Evolutionary conservation across 768 basidiomycete genomes (phyloP).

Genomic region (Tulasnella sp.): DNA sequence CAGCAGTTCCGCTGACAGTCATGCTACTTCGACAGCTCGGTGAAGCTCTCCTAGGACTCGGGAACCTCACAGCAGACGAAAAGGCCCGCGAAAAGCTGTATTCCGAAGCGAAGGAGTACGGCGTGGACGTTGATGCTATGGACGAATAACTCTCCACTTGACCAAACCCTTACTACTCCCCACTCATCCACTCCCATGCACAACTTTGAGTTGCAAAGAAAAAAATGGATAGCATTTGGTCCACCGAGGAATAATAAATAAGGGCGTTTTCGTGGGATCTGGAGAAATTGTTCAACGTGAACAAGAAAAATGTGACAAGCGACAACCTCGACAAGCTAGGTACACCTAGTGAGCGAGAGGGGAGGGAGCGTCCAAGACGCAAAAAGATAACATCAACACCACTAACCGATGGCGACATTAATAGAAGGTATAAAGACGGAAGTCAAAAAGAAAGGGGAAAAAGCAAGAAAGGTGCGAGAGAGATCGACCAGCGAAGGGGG

Average conservation of each 20-base stretch:
- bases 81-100: conserved; percentile 46
- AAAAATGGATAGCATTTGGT: not conserved
- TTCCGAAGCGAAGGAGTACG: conserved; percentile 32
- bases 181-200: not conserved
- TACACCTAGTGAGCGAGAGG: not conserved
- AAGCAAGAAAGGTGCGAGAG: not conserved
- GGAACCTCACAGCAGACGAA: conserved; percentile 48
- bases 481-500: not conserved
- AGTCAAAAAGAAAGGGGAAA: not conserved
- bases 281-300: not conserved
- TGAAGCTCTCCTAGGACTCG: conserved; percentile 52
- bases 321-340: not conserved
- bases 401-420: not conserved
- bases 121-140: not conserved
- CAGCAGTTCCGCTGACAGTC: not conserved
- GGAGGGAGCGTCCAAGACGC: not conserved
- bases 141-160: not conserved
- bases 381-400: not conserved
- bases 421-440: not conserved
- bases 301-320: not conserved
- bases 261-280: not conserved
- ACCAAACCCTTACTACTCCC: not conserved
- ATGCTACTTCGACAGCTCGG: conserved; percentile 34
- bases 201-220: not conserved
- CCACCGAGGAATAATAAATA: not conserved